Percentiles rank a stretch among this genome's conserved stretches.
Conservation (phyloP, 1,284 basidiomycete species). For the Boletus mariae region DNA sequence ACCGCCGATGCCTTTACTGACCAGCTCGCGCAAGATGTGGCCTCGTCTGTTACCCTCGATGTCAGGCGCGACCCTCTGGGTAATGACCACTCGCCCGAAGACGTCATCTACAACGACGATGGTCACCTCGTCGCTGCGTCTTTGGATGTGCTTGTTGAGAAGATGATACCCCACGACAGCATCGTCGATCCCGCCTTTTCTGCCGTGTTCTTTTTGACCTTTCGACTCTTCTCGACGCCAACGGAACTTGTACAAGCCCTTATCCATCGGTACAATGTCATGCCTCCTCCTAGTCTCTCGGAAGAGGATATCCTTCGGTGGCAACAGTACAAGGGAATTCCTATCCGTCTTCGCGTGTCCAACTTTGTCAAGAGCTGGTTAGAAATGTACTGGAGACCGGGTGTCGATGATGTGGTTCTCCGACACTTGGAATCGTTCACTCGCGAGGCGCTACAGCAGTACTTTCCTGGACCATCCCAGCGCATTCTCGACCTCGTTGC, state of each 20-base stretch:
- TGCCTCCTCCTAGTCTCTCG: conserved; percentile 54
- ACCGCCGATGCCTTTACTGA: conserved; percentile 44
- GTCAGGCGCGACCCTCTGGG: conserved; percentile 49
- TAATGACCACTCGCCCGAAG: conserved; percentile 73
- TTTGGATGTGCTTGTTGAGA: conserved; percentile 84
- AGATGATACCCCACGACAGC: conserved; percentile 94
- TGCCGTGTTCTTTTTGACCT: conserved; percentile 92
- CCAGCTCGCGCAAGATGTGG: conserved; percentile 51
- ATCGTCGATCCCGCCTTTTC: conserved; percentile 83
- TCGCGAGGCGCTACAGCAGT: conserved; percentile 53
- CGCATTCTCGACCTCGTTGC: conserved; percentile 72
- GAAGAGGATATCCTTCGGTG: conserved; percentile 69
- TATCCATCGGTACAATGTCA: conserved; percentile 78
- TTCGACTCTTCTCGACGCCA: conserved; percentile 89
- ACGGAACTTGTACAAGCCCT: conserved; percentile 72
- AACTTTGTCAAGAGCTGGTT: conserved; percentile 95
- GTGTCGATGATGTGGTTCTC: conserved; percentile 61
- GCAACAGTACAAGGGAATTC: conserved; percentile 84
- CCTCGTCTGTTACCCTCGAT: conserved; percentile 48
- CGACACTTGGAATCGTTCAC: conserved; percentile 62
- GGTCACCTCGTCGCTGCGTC: conserved; percentile 91
- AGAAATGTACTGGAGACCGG: conserved; percentile 83
- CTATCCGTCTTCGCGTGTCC: conserved; percentile 84
- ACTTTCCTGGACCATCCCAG: conserved; percentile 66
- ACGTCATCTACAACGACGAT: conserved; percentile 88